A percentile compares a stretch with the other conserved stretches of the same genome.
These are phyloP conservation scores for Pleurotus sapidus DNA, from an alignment of 768 basidiomycete genomes.

Conservation along the genomic window DNA sequence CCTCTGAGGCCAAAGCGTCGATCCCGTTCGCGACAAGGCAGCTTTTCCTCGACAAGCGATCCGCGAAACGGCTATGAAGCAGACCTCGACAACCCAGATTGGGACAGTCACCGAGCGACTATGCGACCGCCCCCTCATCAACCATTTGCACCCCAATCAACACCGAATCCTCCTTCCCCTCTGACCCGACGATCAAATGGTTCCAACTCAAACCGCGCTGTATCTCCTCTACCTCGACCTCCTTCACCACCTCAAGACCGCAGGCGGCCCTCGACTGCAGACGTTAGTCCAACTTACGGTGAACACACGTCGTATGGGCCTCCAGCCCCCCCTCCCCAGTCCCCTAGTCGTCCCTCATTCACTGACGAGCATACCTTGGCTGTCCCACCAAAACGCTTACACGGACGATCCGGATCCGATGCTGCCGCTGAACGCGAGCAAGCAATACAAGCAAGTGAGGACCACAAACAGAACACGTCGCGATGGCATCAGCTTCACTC, in stretches of 20 bases:
- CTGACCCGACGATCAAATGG: constrained; percentile 35
- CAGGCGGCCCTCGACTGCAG: constrained; percentile 14
- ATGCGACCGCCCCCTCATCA: constrained; percentile 36
- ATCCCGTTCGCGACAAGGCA: constrained; percentile 62
- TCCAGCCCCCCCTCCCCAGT: constrained; percentile 38
- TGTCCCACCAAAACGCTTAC: constrained; percentile 28
- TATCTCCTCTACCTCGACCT: constrained; percentile 20
- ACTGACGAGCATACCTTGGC: constrained; percentile 31
- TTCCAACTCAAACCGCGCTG: constrained; percentile 10
- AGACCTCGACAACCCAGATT: constrained; percentile 60
- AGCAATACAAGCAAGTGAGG: constrained; percentile 36
- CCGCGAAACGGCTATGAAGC: constrained; percentile 69
- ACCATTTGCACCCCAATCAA: constrained; percentile 21
- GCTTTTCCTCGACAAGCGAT: constrained; percentile 70
- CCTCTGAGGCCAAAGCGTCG: constrained; percentile 53
- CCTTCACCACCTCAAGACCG: constrained; percentile 31
- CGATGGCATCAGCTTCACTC: background rate
- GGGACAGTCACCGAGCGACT: constrained; percentile 31
- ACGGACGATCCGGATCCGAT: constrained; percentile 49
- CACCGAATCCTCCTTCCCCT: constrained; percentile 33
- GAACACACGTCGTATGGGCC: constrained; percentile 29
- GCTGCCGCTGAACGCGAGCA: constrained; percentile 47
- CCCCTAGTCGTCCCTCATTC: constrained; percentile 41
- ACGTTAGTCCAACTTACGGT: constrained; percentile 17
- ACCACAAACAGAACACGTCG: constrained; percentile 18